phyloP scores from a whole-genome alignment of 2,329 filamentous ascomycete species.

The Alternaria arbusti region DNA sequence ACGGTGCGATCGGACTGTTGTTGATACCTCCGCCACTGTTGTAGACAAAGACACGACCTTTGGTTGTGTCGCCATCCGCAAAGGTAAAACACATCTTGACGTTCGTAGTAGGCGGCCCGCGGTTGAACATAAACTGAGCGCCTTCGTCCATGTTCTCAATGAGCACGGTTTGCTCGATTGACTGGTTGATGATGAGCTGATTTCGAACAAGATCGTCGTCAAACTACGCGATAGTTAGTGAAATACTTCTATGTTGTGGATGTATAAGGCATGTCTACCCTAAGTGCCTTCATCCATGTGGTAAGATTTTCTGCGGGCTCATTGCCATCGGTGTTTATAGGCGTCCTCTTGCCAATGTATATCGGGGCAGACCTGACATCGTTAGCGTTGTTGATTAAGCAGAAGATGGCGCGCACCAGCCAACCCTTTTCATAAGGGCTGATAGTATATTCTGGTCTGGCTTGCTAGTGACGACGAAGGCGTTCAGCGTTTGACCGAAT shows the following conservation, averaged over 20 bases:
- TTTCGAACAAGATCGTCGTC: conserved; percentile 79
- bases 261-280: conserved; percentile 47
- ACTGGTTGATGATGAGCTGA: conserved; percentile 80
- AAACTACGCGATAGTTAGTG: conserved; percentile 59
- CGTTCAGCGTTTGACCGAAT: conserved; percentile 72
- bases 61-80: conserved; percentile 66
- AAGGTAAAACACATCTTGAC: conserved; percentile 75
- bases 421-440: conserved; percentile 62
- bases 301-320: conserved; percentile 77
- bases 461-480: conserved; percentile 82
- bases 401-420: not conserved
- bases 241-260: not conserved
- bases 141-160: conserved; percentile 73
- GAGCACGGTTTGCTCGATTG: conserved; percentile 84
- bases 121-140: conserved; percentile 70
- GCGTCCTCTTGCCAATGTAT: conserved; percentile 66
- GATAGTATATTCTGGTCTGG: conserved; percentile 74
- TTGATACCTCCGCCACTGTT: conserved; percentile 55
- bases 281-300: conserved; percentile 80
- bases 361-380: conserved; percentile 59
- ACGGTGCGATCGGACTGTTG: conserved; percentile 61
- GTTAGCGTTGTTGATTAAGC: conserved; percentile 5
- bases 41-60: conserved; percentile 58
- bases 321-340: conserved; percentile 66
- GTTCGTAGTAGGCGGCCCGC: conserved; percentile 61